Conservation (phyloP, 768 basidiomycete species). For the Erythrobasidium yunnanense region DNA sequence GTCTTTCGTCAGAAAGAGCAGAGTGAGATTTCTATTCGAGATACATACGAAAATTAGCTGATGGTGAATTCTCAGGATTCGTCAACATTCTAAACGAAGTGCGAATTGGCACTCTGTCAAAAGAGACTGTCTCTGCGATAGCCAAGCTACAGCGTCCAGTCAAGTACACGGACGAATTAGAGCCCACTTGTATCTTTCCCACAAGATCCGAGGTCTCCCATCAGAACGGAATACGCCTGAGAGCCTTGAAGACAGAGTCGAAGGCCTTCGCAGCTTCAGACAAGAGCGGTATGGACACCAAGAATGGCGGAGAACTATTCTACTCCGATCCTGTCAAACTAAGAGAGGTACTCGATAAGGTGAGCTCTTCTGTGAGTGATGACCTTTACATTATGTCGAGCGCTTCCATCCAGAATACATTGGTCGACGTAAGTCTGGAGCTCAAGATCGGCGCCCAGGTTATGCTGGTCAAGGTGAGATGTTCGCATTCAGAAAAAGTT, state of each 20-base stretch:
- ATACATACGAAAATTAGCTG: neutral
- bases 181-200: slow-evolving; percentile 4
- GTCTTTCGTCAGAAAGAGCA: slow-evolving; percentile 90
- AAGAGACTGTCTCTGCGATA: slow-evolving; percentile 58
- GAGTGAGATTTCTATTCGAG: slow-evolving; percentile 46
- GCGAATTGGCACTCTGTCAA: slow-evolving; percentile 68
- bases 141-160: slow-evolving; percentile 57
- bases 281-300: neutral
- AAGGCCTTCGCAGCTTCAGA: neutral
- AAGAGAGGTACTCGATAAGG: slow-evolving; percentile 8
- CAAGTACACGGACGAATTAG: slow-evolving; percentile 62
- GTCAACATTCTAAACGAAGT: slow-evolving; percentile 95
- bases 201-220: neutral
- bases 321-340: neutral
- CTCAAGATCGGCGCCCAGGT: slow-evolving; percentile 78
- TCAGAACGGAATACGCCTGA: slow-evolving; percentile 3
- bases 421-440: slow-evolving; percentile 44
- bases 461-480: slow-evolving; percentile 58
- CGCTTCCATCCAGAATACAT: slow-evolving; percentile 10
- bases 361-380: neutral
- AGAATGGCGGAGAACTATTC: neutral
- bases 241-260: neutral
- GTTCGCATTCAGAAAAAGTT: neutral
- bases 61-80: slow-evolving; percentile 53
- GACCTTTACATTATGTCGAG: neutral